Evolutionary conservation across 1,284 basidiomycete genomes (phyloP).

Genomic region (Ganoderma resinaceum): DNA sequence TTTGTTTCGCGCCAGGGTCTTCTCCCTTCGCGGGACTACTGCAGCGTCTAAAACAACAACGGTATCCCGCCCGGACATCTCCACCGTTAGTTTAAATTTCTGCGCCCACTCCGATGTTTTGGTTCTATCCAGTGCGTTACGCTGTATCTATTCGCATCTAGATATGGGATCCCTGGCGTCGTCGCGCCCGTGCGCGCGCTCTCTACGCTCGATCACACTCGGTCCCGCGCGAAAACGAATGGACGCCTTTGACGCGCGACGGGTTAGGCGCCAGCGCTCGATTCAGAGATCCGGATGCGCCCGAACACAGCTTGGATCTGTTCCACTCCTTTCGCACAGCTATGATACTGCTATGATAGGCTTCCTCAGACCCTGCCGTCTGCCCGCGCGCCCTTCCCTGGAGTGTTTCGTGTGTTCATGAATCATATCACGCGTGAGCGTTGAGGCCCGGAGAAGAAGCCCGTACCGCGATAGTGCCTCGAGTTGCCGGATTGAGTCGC

Average conservation of each 20-base stretch:
- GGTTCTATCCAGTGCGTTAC: neutral
- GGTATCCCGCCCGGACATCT: neutral
- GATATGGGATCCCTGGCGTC: neutral
- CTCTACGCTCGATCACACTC: neutral
- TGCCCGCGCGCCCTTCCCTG: neutral
- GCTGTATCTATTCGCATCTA: neutral
- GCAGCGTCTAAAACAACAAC: neutral
- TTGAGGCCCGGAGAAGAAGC: neutral
- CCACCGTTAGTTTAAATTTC: neutral
- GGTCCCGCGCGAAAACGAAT: neutral
- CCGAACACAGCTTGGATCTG: neutral
- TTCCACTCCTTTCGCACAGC: no score
- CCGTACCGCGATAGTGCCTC: neutral
- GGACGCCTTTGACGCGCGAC: neutral
- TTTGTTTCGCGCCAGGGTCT: neutral
- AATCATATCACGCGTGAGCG: neutral
- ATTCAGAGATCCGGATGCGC: neutral
- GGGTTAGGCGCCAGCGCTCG: neutral
- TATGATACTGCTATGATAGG: neutral
- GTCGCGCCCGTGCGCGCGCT: neutral
- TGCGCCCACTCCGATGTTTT: neutral
- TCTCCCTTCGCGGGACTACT: neutral
- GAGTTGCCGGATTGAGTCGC: no score
- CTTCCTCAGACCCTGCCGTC: neutral
- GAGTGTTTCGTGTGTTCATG: neutral